These are phyloP conservation scores for Bremia lactucae DNA, from an alignment of 352 stramenopile species.

Conservation along the genomic window DNA sequence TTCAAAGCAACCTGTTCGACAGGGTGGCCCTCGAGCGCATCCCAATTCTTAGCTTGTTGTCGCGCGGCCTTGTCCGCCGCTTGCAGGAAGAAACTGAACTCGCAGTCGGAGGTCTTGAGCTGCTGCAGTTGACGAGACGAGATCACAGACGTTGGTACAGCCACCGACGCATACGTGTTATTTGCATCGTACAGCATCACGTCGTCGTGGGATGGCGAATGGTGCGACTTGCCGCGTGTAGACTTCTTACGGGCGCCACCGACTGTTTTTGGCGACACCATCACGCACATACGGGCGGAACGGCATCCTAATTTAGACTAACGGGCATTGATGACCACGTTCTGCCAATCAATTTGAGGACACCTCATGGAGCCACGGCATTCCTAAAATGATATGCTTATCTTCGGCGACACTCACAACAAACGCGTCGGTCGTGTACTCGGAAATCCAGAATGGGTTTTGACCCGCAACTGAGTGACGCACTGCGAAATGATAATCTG, in stretches of 20 bases:
- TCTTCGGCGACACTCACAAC: slow-evolving; percentile 6
- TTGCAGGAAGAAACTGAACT: slow-evolving; percentile 9
- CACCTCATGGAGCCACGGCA: slow-evolving; percentile 7
- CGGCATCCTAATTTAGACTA: too few species aligned
- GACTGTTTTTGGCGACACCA: too few species aligned
- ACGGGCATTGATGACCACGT: too few species aligned
- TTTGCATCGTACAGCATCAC: too few species aligned
- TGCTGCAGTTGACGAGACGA: too few species aligned
- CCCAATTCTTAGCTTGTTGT: not conserved
- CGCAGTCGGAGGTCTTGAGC: not conserved
- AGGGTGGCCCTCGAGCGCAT: not conserved
- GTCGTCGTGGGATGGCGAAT: too few species aligned
- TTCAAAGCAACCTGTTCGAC: not conserved
- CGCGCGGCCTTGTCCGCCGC: not conserved
- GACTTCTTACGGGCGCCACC: too few species aligned
- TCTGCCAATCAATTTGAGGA: slow-evolving; percentile 3
- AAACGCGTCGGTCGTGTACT: slow-evolving; percentile 2
- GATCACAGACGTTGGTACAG: too few species aligned
- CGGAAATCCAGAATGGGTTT: not conserved
- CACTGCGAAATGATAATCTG: not conserved
- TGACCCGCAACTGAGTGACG: not conserved
- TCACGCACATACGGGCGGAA: too few species aligned
- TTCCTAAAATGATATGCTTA: slow-evolving; percentile 4
- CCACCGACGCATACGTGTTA: too few species aligned
- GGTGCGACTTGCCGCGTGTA: too few species aligned